Base-by-base conservation (phyloP, 805 yeast genomes). In the Metschnikowia continentalis region DNA sequence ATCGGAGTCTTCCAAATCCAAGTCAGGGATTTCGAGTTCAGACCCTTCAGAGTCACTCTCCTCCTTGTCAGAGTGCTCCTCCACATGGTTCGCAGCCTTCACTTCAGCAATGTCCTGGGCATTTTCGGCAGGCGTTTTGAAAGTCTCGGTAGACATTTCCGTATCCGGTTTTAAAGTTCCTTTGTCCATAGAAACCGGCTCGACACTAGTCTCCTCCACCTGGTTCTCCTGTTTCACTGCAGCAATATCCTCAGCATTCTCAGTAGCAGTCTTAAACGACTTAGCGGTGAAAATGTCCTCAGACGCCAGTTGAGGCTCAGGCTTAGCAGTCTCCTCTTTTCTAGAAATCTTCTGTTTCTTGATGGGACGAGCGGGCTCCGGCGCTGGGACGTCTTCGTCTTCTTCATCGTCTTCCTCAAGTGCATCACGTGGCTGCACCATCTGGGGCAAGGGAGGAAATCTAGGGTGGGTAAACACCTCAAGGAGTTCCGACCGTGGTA, bases 381-480 rank as follows among this genome's bases (percentile, higher is more conserved):
- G 23, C 1, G n/a, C n/a, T 11, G 32, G 38, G 6, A 15, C 20
- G 8, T 33, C 47, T 6, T 50, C 57, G 6, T 52, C 53, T 1
- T 40, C 47, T 7, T 57, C 50, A 2, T 48, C 51, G 3, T 51
- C 53, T 8, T 49, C 48, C 5, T 48, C 53, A 11, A 42, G 50
- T 1, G 42, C 38, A 3, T 35, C 43, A 22, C 43, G 48, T 20
- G 36, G 6, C 23, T 33, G 30, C 2, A 47, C 46, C 38, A 48
- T 35, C 11, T 35, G 37, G 2, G 59, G 59, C 45, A 70, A 59
- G 6, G 73, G 74, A 3, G 96, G 96, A 58, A 89, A 79, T 60
- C 94, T 75, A 39, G 96, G 96, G 59, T 86, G 86, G 48, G 81
- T 77, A 58, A 88, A 73, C 1, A 86, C 72, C 60, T 88, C 80